phyloP scores from a whole-genome alignment of 148 eudicot species.

The Rhododendron molle region DNA sequence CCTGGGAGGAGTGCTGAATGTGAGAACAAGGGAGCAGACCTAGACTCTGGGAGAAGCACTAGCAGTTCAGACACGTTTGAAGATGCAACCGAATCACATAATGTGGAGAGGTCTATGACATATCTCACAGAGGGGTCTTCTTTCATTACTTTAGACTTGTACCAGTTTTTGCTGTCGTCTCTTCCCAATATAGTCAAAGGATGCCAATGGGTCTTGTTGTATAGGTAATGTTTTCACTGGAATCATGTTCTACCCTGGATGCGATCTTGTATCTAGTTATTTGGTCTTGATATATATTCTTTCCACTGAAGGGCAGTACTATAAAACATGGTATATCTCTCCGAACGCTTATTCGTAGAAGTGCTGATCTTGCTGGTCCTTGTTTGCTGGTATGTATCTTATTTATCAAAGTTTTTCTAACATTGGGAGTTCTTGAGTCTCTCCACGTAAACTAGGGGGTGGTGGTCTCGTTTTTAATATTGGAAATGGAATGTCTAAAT shows the following conservation, averaged over 20 bases:
- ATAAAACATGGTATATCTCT: constrained; percentile 92
- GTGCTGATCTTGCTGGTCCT: constrained; percentile 77
- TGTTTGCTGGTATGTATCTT: constrained; percentile 67
- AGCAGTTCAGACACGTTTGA: constrained; percentile 55
- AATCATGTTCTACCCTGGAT: neutral
- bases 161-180: constrained; percentile 62
- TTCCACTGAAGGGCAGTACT: constrained; percentile 98
- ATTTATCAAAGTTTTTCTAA: neutral
- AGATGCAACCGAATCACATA: constrained; percentile 49
- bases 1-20: constrained; percentile 26
- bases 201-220: constrained; percentile 87
- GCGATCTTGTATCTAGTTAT: neutral
- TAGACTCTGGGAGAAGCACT: constrained; percentile 28
- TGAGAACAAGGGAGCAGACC: constrained; percentile 15
- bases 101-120: constrained; percentile 46
- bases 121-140: constrained; percentile 66
- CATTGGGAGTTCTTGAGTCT: neutral
- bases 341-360: constrained; percentile 78
- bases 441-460: neutral
- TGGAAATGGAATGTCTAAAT: constrained; percentile 7
- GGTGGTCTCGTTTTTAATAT: neutral
- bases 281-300: constrained; percentile 24
- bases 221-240: constrained; percentile 49
- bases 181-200: constrained; percentile 96
- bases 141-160: constrained; percentile 54